Evolutionary conservation across 2,329 filamentous ascomycete species (phyloP).

Genomic region (Alternaria sp.): DNA sequence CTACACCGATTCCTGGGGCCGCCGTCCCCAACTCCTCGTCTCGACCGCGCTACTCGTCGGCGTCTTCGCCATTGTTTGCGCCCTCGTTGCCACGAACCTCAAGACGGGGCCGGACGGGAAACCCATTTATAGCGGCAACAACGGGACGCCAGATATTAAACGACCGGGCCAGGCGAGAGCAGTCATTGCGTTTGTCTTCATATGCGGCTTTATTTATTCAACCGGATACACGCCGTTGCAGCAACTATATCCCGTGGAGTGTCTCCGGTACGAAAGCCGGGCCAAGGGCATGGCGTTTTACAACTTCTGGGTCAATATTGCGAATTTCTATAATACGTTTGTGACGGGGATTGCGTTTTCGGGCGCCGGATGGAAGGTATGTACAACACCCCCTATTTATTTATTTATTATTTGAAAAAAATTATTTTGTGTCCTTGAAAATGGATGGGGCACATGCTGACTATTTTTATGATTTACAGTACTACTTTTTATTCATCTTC

Average conservation of each 20-base stretch:
- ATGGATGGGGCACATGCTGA: too few species aligned
- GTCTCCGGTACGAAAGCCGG: slow-evolving; percentile 57
- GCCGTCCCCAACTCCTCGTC: slow-evolving; percentile 57
- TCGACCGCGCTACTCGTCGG: slow-evolving; percentile 54
- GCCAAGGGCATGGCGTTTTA: slow-evolving; percentile 61
- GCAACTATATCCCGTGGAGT: slow-evolving; percentile 60
- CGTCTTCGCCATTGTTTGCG: slow-evolving; percentile 55
- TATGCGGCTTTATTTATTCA: slow-evolving; percentile 54
- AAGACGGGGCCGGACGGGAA: slow-evolving; percentile 37
- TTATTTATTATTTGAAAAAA: too few species aligned
- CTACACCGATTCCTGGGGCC: slow-evolving; percentile 58
- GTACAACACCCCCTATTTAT: background rate
- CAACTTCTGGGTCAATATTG: slow-evolving; percentile 58
- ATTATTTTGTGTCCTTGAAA: too few species aligned
- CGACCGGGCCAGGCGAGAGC: slow-evolving; percentile 49
- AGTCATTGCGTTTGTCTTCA: slow-evolving; percentile 57
- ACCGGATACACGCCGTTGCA: slow-evolving; percentile 57
- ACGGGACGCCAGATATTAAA: slow-evolving; percentile 49
- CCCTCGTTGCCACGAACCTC: slow-evolving; percentile 53
- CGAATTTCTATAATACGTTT: slow-evolving; percentile 58
- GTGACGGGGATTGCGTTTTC: slow-evolving; percentile 55
- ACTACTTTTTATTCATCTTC: slow-evolving; percentile 54
- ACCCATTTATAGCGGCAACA: slow-evolving; percentile 27
- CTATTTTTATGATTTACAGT: slow-evolving; percentile 22
- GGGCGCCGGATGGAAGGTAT: slow-evolving; percentile 50